Percentiles rank a stretch among this genome's conserved stretches.
phyloP scores from a whole-genome alignment of 1,284 basidiomycete genomes.

The Termitomyces sp. region DNA sequence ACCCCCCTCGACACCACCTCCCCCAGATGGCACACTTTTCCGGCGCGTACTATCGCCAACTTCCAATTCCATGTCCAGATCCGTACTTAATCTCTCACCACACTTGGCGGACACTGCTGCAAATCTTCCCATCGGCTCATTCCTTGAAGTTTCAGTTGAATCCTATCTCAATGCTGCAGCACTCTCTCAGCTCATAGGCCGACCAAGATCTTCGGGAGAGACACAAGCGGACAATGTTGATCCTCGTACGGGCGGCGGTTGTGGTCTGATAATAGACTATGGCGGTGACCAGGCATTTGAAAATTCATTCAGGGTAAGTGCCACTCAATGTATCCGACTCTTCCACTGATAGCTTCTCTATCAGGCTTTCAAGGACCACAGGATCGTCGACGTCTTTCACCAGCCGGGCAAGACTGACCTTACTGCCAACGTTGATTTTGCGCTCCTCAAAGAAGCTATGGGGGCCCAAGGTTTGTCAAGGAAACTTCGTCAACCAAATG shows the following conservation, averaged over 20 bases:
- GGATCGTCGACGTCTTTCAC: constrained; percentile 82
- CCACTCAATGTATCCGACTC: not conserved
- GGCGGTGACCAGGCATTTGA: constrained; percentile 72
- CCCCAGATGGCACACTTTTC: constrained; percentile 36
- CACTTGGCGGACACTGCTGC: constrained; percentile 43
- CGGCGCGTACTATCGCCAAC: constrained; percentile 64
- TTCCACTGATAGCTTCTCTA: constrained; percentile 3
- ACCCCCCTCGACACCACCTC: not conserved
- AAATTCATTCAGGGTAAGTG: constrained; percentile 75
- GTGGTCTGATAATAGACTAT: constrained; percentile 88
- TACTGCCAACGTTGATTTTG: constrained; percentile 96
- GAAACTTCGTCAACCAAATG: not conserved
- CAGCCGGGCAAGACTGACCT: constrained; percentile 87
- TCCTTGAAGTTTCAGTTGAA: constrained; percentile 75
- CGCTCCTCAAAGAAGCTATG: constrained; percentile 79
- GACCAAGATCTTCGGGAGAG: not conserved
- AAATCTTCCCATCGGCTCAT: constrained; percentile 59
- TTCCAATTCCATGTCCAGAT: constrained; percentile 58
- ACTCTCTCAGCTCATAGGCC: constrained; percentile 28
- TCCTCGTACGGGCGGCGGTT: constrained; percentile 45
- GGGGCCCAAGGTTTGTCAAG: constrained; percentile 48
- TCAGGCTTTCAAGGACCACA: constrained; percentile 87
- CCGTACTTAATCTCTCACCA: constrained; percentile 65
- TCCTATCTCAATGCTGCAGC: constrained; percentile 62
- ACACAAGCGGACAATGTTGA: not conserved